A percentile compares a stretch with the other conserved stretches of the same genome.
These are phyloP conservation scores for Colletotrichum australisinense DNA, from an alignment of 2,329 filamentous ascomycete genomes.

Conservation along the genomic window DNA sequence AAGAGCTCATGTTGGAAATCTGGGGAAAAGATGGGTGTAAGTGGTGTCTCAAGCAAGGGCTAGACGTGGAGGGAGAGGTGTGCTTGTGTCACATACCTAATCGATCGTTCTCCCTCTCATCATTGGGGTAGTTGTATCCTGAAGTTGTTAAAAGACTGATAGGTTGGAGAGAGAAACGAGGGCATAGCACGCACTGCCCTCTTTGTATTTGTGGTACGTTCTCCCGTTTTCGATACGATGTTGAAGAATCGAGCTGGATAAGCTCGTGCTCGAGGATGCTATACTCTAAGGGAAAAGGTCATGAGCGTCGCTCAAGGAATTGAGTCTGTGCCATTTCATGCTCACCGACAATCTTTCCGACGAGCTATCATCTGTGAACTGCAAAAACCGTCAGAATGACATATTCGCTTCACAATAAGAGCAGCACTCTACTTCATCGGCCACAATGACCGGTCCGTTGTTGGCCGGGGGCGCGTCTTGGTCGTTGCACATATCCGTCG, in stretches of 20 bases:
- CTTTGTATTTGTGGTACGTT: slow-evolving; percentile 48
- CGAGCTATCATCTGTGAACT: neutral
- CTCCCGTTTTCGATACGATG: slow-evolving; percentile 51
- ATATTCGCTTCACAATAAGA: no score
- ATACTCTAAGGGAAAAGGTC: neutral
- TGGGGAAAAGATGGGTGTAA: neutral
- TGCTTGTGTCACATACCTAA: neutral
- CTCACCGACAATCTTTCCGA: neutral
- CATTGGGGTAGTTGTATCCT: slow-evolving; percentile 34
- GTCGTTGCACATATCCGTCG: no score
- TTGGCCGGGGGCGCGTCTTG: fast-evolving
- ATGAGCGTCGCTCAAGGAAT: no score
- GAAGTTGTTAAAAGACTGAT: neutral
- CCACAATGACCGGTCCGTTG: no score
- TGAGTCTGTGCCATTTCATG: no score
- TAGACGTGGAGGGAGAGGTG: neutral
- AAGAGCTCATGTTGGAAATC: slow-evolving; percentile 51
- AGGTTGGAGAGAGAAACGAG: no score
- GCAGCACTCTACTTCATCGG: no score
- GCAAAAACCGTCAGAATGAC: no score
- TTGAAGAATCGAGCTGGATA: slow-evolving; percentile 40
- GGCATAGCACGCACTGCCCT: slow-evolving; percentile 7
- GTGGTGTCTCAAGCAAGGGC: no score
- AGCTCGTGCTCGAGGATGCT: neutral
- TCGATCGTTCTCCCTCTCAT: slow-evolving; percentile 24